Percentiles rank a stretch among this genome's conserved stretches.
phyloP scores from a whole-genome alignment of 228 moss, liverwort and hornwort species.

The Sphagnum fallax region DNA sequence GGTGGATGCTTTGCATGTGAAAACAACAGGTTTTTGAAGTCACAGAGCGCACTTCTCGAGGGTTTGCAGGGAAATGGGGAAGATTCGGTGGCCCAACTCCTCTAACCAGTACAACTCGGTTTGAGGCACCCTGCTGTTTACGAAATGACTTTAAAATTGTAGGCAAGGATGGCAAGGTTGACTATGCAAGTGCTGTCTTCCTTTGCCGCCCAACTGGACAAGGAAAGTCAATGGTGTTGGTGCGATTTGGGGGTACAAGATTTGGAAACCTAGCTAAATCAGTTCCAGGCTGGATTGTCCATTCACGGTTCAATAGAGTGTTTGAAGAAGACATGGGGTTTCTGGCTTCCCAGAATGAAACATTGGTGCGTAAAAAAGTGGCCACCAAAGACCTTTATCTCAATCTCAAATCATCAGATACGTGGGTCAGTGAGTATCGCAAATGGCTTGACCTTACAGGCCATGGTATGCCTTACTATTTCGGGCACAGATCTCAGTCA shows the following conservation, averaged over 20 bases:
- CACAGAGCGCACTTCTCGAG: constrained; percentile 52
- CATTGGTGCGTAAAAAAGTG: constrained; percentile 21
- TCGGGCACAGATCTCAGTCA: constrained; percentile 40
- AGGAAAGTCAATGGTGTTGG: constrained; percentile 68
- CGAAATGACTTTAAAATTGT: constrained; percentile 32
- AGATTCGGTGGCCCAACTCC: constrained; percentile 19
- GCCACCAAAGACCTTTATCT: constrained; percentile 69
- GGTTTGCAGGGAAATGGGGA: constrained; percentile 67
- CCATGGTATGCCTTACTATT: constrained; percentile 83
- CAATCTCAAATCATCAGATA: constrained; percentile 61
- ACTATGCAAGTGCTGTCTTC: constrained; percentile 25
- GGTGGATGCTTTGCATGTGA: not conserved
- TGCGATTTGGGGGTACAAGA: constrained; percentile 47
- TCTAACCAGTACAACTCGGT: constrained; percentile 21
- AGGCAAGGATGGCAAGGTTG: constrained; percentile 28
- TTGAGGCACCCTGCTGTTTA: constrained; percentile 62
- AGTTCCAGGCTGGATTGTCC: constrained; percentile 46
- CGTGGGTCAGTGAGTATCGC: constrained; percentile 61
- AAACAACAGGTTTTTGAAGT: constrained; percentile 43
- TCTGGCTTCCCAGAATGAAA: constrained; percentile 74
- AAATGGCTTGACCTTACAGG: constrained; percentile 74
- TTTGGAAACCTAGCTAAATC: constrained; percentile 13
- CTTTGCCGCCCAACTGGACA: constrained; percentile 74
- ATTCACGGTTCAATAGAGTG: constrained; percentile 33
- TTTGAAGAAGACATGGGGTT: constrained; percentile 93